A percentile compares a stretch with the other conserved stretches of the same genome.
Evolutionary conservation across 2,329 filamentous ascomycete species (phyloP).

Genomic region (Apiospora pterosperma): DNA sequence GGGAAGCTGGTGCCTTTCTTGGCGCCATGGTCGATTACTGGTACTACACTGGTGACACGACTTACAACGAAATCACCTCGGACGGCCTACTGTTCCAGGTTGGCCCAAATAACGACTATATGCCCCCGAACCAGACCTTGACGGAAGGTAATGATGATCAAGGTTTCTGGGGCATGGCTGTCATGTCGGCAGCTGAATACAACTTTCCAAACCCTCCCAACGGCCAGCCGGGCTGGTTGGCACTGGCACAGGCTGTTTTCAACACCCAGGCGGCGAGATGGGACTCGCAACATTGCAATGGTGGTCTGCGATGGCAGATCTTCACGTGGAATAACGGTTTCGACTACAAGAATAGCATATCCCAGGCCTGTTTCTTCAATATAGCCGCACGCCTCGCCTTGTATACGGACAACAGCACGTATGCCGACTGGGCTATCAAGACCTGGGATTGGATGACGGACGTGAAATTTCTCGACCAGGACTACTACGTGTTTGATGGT

Average conservation of each 20-base stretch:
- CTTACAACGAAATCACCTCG: slow-evolving; percentile 65
- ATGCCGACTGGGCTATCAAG: slow-evolving; percentile 72
- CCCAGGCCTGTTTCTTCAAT: slow-evolving; percentile 61
- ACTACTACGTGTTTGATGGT: slow-evolving; percentile 62
- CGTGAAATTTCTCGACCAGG: slow-evolving; percentile 55
- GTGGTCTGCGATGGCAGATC: slow-evolving; percentile 82
- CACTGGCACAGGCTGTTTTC: slow-evolving; percentile 75
- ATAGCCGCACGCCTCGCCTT: slow-evolving; percentile 65
- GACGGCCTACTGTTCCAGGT: slow-evolving; percentile 73
- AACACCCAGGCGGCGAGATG: slow-evolving; percentile 73
- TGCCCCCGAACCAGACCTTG: slow-evolving; percentile 69
- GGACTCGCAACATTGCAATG: slow-evolving; percentile 66
- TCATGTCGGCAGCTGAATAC: slow-evolving; percentile 68
- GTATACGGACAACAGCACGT: slow-evolving; percentile 75
- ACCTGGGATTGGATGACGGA: slow-evolving; percentile 67
- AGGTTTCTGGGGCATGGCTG: slow-evolving; percentile 69
- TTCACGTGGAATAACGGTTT: slow-evolving; percentile 80
- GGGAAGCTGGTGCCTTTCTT: slow-evolving; percentile 73
- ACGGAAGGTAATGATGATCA: slow-evolving; percentile 74
- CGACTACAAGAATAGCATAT: slow-evolving; percentile 70
- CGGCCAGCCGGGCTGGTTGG: slow-evolving; percentile 62
- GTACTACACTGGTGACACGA: slow-evolving; percentile 73
- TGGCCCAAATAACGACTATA: slow-evolving; percentile 70
- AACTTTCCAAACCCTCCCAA: slow-evolving; percentile 59
- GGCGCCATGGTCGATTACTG: slow-evolving; percentile 76